Percentiles rank a stretch among this genome's conserved stretches.
These are phyloP conservation scores for Aureoboletus auriporus DNA, from an alignment of 768 basidiomycete species.

Conservation along the genomic window DNA sequence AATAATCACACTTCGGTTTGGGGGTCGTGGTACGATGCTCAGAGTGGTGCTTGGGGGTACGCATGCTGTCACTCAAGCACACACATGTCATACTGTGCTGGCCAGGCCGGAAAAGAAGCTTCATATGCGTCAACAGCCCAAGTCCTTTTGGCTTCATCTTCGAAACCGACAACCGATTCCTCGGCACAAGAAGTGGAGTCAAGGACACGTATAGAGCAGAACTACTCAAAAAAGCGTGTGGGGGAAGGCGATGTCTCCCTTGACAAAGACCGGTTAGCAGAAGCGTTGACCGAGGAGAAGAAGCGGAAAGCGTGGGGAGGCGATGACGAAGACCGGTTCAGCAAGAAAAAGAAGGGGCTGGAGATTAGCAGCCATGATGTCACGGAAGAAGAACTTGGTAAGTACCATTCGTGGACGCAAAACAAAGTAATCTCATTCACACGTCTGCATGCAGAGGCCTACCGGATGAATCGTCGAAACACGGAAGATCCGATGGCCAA, in stretches of 20 bases:
- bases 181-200: conserved; percentile 29
- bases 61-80: conserved; percentile 89
- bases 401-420: conserved; percentile 20
- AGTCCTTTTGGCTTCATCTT: conserved; percentile 50
- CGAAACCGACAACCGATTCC: conserved; percentile 24
- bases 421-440: conserved; percentile 5
- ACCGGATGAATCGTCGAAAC: conserved; percentile 68
- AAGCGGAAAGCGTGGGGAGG: conserved; percentile 67
- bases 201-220: conserved; percentile 52
- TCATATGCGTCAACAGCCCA: conserved; percentile 71
- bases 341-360: conserved; percentile 56
- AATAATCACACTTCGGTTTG: conserved; percentile 97
- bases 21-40: conserved; percentile 90
- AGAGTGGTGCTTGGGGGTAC: conserved; percentile 82
- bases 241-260: conserved; percentile 81
- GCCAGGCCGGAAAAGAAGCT: conserved; percentile 78
- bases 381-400: conserved; percentile 84
- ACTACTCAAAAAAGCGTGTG: conserved; percentile 73
- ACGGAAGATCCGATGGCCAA: conserved; percentile 92
- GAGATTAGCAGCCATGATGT: conserved; percentile 68
- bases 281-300: conserved; percentile 74
- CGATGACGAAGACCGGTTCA: conserved; percentile 48
- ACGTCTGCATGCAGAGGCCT: conserved; percentile 64
- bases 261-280: conserved; percentile 63
- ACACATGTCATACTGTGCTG: conserved; percentile 89